Base-by-base conservation (phyloP, 2,329 filamentous ascomycete genomes). In the Fragosphaeria purpurea region DNA sequence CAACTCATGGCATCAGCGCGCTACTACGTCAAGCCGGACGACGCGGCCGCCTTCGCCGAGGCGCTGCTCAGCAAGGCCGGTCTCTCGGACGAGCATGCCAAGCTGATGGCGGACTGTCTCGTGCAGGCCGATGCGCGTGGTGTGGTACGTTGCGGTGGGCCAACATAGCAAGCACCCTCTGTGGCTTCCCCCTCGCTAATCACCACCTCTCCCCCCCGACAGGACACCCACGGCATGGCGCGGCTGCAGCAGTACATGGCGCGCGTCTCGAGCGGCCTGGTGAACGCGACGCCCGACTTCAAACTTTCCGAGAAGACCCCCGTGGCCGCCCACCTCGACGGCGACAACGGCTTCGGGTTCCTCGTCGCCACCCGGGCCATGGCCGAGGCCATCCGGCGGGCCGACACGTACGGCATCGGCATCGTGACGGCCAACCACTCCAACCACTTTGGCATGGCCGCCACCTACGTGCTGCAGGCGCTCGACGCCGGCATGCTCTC, bases 261-360 rank as follows among this genome's bases (percentile, higher is more conserved):
- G 11, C 58, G 60, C 22, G 52, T 62, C 35, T 50, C 52, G 11
- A 44, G 42, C 37, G 56, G 56, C 9, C 52, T 60, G 5, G 48
- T 61, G n/a, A 48, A 58, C 12, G 52, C 60, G 5, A 53, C 35
- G 9, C 54, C 59, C 1, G 41, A 37, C 7, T 11, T 37, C 7
- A 37, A 10, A 9, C 30, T 32, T 2, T 45, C 51, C 35, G 51
- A 61, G 34, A 60, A 61, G 46, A 61, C 58, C 5, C 60, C 61
- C 7, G 59, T 61, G 6, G 55, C 57, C 40, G 59, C 59, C 5
- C 54, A 54, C n/a, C 48, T 65, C 7, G 58, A 65, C 47, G 62
- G 55, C 9, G 50, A 56, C n/a, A 62, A 64, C 41, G 58, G 51
- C 4, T 62, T 64, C 40, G 62, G 62, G 9, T 63, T 65, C 46